These are phyloP conservation scores for Colletotrichum cuscutae DNA, from an alignment of 2,329 filamentous ascomycete genomes.

Conservation along the genomic window DNA sequence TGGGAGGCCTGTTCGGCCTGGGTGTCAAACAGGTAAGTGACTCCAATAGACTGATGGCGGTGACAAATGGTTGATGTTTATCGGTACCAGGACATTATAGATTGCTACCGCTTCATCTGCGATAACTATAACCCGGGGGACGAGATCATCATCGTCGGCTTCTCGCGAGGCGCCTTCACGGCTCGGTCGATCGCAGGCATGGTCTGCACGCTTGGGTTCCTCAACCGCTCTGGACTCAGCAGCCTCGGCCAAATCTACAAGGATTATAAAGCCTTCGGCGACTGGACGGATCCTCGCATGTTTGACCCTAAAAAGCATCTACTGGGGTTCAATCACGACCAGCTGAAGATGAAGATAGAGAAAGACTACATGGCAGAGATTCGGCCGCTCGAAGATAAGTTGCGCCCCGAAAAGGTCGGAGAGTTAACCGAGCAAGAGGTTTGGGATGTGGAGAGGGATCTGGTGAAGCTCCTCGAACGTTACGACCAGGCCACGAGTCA, in stretches of 20 bases:
- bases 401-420: not conserved
- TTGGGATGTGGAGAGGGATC: not conserved
- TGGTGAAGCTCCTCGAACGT: not conserved
- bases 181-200: slow-evolving; percentile 46
- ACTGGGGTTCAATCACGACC: not conserved
- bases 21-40: slow-evolving; percentile 36
- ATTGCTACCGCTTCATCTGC: slow-evolving; percentile 49
- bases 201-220: slow-evolving; percentile 34
- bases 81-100: slow-evolving; percentile 45
- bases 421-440: not conserved
- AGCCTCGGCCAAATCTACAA: slow-evolving; percentile 30
- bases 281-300: not conserved
- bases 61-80: fast-evolving
- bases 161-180: slow-evolving; percentile 49
- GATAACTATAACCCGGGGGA: slow-evolving; percentile 47
- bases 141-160: slow-evolving; percentile 49
- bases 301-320: slow-evolving; percentile 22
- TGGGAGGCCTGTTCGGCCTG: slow-evolving; percentile 40
- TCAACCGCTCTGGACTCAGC: slow-evolving; percentile 31
- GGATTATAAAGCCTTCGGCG: slow-evolving; percentile 31
- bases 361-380: not conserved
- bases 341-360: not conserved
- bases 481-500: not conserved
- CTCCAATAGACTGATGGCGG: too few relatives aligned
- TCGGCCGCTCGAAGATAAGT: not conserved